Conservation (phyloP, 2,329 filamentous ascomycete genomes). For the Thelonectria rubi region DNA sequence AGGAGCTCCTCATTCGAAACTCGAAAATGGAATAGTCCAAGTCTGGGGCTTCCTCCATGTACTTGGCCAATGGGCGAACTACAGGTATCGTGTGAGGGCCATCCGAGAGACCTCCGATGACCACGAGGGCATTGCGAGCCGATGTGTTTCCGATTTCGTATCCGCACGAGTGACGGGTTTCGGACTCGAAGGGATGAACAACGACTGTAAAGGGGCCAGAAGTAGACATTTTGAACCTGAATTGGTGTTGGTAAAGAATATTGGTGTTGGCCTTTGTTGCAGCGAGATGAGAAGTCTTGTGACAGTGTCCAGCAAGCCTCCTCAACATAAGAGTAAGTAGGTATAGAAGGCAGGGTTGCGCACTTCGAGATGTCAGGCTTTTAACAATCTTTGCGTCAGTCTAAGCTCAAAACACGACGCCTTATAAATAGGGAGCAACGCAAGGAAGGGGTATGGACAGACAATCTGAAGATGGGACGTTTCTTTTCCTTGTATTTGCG, state of each 20-base stretch:
- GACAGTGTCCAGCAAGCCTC: background rate
- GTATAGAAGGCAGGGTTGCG: background rate
- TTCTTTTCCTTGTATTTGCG: background rate
- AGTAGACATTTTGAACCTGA: conserved; percentile 37
- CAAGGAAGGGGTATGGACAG: background rate
- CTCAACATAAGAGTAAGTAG: background rate
- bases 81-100: conserved; percentile 73
- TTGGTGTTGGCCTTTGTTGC: background rate
- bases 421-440: background rate
- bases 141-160: conserved; percentile 56
- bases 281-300: background rate
- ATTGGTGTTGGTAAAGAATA: background rate
- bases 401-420: background rate
- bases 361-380: background rate
- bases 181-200: conserved; percentile 57
- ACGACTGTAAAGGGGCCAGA: conserved; percentile 52
- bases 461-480: background rate
- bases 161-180: conserved; percentile 52
- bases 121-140: conserved; percentile 68
- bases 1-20: conserved; percentile 64
- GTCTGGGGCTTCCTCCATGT: conserved; percentile 50
- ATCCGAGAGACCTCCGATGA: conserved; percentile 76
- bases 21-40: conserved; percentile 65
- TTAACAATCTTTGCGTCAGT: background rate
- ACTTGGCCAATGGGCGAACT: conserved; percentile 56